Conservation (phyloP, 2,329 filamentous ascomycete genomes). For the Dactylellina parvicollis region DNA sequence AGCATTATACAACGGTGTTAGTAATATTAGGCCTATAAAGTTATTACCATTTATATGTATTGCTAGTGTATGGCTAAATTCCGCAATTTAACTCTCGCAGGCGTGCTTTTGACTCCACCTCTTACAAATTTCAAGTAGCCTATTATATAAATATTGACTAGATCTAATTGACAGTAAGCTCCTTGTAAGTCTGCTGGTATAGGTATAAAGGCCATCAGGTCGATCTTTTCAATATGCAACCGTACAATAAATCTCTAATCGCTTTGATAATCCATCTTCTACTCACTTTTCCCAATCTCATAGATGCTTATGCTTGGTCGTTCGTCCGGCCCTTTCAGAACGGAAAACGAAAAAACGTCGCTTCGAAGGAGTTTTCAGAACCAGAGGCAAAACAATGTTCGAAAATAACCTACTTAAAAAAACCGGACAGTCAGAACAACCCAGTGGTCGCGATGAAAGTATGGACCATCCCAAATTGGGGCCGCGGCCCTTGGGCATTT, state of each 20-base stretch:
- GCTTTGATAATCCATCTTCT: background rate
- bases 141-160: too few species aligned
- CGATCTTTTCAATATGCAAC: background rate
- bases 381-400: conserved; percentile 8
- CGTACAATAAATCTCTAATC: background rate
- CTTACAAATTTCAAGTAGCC: too few species aligned
- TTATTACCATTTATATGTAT: too few species aligned
- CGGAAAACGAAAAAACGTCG: background rate
- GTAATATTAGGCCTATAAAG: too few species aligned
- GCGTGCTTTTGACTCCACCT: too few species aligned
- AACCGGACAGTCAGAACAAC: background rate
- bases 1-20: too few species aligned
- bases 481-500: conserved; percentile 23
- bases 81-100: too few species aligned
- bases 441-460: conserved; percentile 11
- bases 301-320: conserved; percentile 4
- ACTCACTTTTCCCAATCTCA: background rate
- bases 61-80: too few species aligned
- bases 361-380: background rate
- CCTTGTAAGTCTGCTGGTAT: too few species aligned
- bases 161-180: too few species aligned
- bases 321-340: background rate
- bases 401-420: background rate
- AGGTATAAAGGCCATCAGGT: background rate
- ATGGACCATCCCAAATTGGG: conserved; percentile 1